Percentiles rank a stretch among this genome's conserved stretches.
Conservation (phyloP, 2,329 filamentous ascomycete genomes). For the Hypoxylon sp. region DNA sequence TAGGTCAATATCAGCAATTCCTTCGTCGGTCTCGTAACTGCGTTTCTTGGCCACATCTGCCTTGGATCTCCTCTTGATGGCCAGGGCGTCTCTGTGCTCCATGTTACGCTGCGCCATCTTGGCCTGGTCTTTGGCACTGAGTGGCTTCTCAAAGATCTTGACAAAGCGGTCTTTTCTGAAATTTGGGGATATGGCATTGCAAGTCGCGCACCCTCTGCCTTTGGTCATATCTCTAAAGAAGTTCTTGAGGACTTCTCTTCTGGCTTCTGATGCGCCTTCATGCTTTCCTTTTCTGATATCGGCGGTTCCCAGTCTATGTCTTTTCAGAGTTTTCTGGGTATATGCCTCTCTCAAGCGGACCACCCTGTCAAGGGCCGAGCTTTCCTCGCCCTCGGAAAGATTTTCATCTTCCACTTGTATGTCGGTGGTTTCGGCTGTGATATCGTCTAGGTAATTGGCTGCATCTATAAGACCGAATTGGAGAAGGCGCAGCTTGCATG, state of each 20-base stretch:
- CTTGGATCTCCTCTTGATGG: conserved; percentile 61
- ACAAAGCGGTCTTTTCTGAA: conserved; percentile 92
- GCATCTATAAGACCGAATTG: conserved; percentile 82
- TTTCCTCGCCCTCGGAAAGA: conserved; percentile 76
- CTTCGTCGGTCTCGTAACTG: conserved; percentile 73
- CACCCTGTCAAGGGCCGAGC: conserved; percentile 65
- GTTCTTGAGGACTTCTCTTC: conserved; percentile 82
- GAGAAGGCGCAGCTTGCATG: conserved; percentile 87
- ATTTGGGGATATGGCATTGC: conserved; percentile 79
- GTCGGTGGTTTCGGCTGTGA: conserved; percentile 54
- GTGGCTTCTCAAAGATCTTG: conserved; percentile 91
- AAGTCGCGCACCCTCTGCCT: conserved; percentile 77
- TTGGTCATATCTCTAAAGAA: conserved; percentile 82
- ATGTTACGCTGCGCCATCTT: conserved; percentile 81
- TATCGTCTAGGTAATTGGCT: conserved; percentile 62
- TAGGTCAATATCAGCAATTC: conserved; percentile 74
- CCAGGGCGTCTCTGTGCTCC: conserved; percentile 78
- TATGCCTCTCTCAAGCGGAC: conserved; percentile 72
- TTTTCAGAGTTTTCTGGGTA: conserved; percentile 79
- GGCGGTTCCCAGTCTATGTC: conserved; percentile 65
- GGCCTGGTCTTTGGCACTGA: conserved; percentile 80
- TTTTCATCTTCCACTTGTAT: conserved; percentile 65
- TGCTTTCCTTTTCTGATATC: conserved; percentile 78
- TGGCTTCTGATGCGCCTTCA: conserved; percentile 83
- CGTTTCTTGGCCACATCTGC: conserved; percentile 56